Base-by-base conservation (phyloP, 2,329 filamentous ascomycete genomes). In the Sclerotinia minor region DNA sequence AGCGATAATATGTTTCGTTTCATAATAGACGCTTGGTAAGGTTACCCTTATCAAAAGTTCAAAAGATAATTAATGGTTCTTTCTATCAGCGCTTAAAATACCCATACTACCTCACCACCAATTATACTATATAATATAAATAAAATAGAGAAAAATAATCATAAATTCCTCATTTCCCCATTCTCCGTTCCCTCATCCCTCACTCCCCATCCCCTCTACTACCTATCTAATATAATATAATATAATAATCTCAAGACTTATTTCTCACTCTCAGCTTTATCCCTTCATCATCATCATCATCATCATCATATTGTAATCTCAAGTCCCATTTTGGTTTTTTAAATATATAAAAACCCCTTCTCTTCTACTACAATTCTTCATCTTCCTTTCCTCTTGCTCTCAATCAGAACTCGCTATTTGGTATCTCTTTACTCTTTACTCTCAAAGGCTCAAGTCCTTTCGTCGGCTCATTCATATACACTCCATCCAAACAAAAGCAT, bases 401-500 rank as follows among this genome's bases (percentile, higher is more conserved):
- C 21, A 38, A 11, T 15, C 58, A 50, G 38, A 61, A 24, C 15
- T 24, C 21, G 4, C 29, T 50, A 6, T n/a, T 5, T 38, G 29
- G 45, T 50, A 38, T 61, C 45, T 60, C 21, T n/a, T 38, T 29
- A 8, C n/a, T 38, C 45, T 24, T 29, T 29, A 8, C n/a, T 38
- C 45, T 24, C 29, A 21, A 61, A 38, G 24, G 21, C 13, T 7
- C 3, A 38, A 24, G 19, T 13, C 32, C 19, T 15, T 59, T 26
- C 9, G 21, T 38, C 29, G 50, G n/a, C n/a, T n/a, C n/a, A 38
- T 35, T 8, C 29, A 49, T 50, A 50, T 50, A 21, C 38, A 38
- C 45, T 45, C 21, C 45, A 55, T 35, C 29, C 45, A 60, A 50
- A 45, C 45, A 50, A 50, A 38, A 47, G 45, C 58, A 50, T 50